Percentiles rank a stretch among this genome's conserved stretches.
Conservation (phyloP, 2,329 filamentous ascomycete species). For the Calonectria hawksworthii region DNA sequence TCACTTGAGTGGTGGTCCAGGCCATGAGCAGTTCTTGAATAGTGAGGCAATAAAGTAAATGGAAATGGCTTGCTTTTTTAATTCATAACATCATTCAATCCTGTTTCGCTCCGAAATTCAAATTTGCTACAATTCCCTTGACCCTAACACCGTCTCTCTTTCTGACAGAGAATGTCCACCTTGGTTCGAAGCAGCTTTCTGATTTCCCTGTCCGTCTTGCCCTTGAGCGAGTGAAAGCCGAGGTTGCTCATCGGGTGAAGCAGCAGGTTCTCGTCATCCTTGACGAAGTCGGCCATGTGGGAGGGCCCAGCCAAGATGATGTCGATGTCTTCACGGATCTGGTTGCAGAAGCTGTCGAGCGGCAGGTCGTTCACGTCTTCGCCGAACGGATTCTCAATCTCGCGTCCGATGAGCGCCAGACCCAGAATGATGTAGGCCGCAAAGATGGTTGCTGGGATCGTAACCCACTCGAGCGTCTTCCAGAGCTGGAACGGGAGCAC, state of each 20-base stretch:
- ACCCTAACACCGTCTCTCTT: neutral
- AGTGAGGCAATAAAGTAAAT: neutral
- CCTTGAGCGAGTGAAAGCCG: neutral
- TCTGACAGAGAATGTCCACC: neutral
- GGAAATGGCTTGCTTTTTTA: neutral
- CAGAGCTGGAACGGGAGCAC: constrained; percentile 85
- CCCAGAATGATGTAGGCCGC: constrained; percentile 86
- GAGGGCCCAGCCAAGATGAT: constrained; percentile 60
- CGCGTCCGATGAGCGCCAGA: constrained; percentile 78
- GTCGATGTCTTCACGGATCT: constrained; percentile 80
- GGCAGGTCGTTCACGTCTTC: constrained; percentile 85
- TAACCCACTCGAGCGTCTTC: constrained; percentile 74
- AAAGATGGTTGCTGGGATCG: constrained; percentile 80
- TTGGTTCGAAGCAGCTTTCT: neutral
- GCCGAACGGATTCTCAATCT: constrained; percentile 88
- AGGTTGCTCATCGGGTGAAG: neutral
- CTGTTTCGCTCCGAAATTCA: neutral
- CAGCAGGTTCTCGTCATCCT: neutral
- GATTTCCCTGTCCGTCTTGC: neutral
- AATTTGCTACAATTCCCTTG: too few relatives aligned
- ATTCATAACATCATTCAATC: neutral
- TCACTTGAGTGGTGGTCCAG: too few relatives aligned
- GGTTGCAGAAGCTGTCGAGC: constrained; percentile 80
- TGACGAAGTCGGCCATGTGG: neutral
- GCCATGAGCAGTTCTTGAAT: neutral